These are phyloP conservation scores for Dothideomycetes sp. DNA, from an alignment of 2,329 filamentous ascomycete genomes.

Conservation along the genomic window DNA sequence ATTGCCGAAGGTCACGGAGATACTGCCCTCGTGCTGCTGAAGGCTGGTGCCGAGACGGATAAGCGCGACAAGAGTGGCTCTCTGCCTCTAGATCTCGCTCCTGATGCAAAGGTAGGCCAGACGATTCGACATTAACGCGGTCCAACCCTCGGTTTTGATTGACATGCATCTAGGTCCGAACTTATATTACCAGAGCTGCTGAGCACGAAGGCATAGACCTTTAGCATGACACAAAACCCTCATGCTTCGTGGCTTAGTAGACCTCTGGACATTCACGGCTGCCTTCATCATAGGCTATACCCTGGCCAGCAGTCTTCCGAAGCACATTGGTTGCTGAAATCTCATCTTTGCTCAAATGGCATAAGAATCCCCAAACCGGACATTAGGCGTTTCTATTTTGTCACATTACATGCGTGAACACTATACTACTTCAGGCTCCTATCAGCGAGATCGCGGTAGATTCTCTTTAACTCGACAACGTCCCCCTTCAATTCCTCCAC, in stretches of 20 bases:
- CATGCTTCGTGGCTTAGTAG: too few species aligned
- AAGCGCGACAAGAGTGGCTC: slow-evolving; percentile 63
- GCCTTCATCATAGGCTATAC: too few species aligned
- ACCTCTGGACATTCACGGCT: too few species aligned
- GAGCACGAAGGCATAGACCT: slow-evolving; percentile 76
- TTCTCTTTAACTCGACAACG: slow-evolving; percentile 85
- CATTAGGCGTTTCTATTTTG: too few species aligned
- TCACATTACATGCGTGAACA: too few species aligned
- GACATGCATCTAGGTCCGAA: slow-evolving; percentile 22
- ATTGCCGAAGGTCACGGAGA: slow-evolving; percentile 68
- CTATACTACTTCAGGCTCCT: slow-evolving; percentile 13
- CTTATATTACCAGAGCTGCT: slow-evolving; percentile 65
- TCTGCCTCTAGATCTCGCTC: slow-evolving; percentile 69
- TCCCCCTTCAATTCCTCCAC: slow-evolving; percentile 86
- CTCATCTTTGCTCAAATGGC: too few species aligned
- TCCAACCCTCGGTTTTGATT: too few species aligned
- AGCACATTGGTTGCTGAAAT: too few species aligned
- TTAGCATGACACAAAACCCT: too few species aligned
- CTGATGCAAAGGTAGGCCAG: slow-evolving; percentile 74
- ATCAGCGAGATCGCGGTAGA: slow-evolving; percentile 88
- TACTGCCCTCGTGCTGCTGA: slow-evolving; percentile 70
- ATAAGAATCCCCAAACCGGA: too few species aligned
- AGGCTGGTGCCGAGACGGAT: slow-evolving; percentile 70
- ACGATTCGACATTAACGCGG: too few species aligned
- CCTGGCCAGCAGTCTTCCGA: too few species aligned